Percentiles rank a stretch among this genome's conserved stretches.
Evolutionary conservation across 2,329 filamentous ascomycete species (phyloP).

Genomic region (Plenodomus tracheiphilus): DNA sequence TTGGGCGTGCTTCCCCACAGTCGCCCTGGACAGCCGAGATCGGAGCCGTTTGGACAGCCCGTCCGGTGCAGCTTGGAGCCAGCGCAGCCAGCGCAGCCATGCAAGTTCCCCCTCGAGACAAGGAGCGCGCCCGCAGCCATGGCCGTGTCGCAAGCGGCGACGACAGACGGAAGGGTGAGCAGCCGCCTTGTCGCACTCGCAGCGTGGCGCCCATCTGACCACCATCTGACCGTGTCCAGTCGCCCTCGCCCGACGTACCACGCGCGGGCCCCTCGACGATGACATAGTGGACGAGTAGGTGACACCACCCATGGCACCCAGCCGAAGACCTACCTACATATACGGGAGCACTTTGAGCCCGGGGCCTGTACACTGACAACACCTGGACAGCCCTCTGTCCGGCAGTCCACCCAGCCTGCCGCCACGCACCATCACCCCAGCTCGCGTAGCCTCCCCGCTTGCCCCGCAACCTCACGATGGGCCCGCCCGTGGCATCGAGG

Average conservation of each 20-base stretch:
- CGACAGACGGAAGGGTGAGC: slow-evolving; percentile 35
- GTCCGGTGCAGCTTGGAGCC: background rate
- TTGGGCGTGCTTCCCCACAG: slow-evolving; percentile 14
- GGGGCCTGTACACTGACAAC: slow-evolving; percentile 10
- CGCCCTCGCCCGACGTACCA: slow-evolving; percentile 67
- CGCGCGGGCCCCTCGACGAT: slow-evolving; percentile 75
- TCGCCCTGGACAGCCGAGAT: slow-evolving; percentile 9
- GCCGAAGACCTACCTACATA: too few relatives aligned
- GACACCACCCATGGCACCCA: slow-evolving; percentile 11
- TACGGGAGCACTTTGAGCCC: background rate
- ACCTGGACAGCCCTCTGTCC: slow-evolving; percentile 25
- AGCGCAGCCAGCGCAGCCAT: slow-evolving; percentile 2
- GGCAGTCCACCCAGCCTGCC: slow-evolving; percentile 14
- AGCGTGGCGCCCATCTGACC: slow-evolving; percentile 3
- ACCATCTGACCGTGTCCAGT: slow-evolving; percentile 41
- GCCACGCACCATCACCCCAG: slow-evolving; percentile 27
- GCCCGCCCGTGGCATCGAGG: slow-evolving; percentile 22
- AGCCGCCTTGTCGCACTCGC: too few relatives aligned
- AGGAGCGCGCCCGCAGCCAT: slow-evolving; percentile 22
- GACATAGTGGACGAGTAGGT: slow-evolving; percentile 68
- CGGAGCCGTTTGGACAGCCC: slow-evolving; percentile 10
- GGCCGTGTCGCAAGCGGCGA: slow-evolving; percentile 35
- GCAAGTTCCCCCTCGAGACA: slow-evolving; percentile 13
- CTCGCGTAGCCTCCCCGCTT: slow-evolving; percentile 19
- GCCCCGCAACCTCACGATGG: slow-evolving; percentile 27